These are phyloP conservation scores for Termitomyces sp. DNA, from an alignment of 768 basidiomycete species.

Conservation along the genomic window DNA sequence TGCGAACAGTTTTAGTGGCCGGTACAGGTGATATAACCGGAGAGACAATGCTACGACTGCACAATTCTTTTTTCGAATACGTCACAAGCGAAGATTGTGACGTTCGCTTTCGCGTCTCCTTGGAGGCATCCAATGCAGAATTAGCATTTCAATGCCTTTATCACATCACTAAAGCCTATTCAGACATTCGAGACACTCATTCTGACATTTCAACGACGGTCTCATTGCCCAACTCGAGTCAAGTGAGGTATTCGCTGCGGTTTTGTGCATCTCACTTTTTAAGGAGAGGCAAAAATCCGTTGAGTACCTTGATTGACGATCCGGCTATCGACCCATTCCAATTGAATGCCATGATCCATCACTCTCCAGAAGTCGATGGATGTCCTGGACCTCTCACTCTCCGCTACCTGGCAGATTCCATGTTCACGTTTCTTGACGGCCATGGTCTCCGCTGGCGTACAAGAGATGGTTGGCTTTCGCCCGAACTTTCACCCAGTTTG, in stretches of 20 bases:
- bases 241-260: not conserved
- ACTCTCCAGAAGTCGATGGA: not conserved
- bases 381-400: not conserved
- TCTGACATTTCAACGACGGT: not conserved
- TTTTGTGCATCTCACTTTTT: slow-evolving; percentile 4
- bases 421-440: not conserved
- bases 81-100: not conserved
- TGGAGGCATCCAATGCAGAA: not conserved
- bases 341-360: not conserved
- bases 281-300: not conserved
- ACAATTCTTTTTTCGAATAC: slow-evolving; percentile 7
- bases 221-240: not conserved
- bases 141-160: not conserved
- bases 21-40: not conserved
- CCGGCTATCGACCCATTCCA: not conserved
- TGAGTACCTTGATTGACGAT: not conserved
- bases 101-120: not conserved
- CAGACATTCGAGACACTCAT: not conserved
- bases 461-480: not conserved
- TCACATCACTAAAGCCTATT: not conserved
- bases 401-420: not conserved
- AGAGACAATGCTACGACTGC: not conserved
- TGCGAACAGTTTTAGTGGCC: slow-evolving; percentile 1
- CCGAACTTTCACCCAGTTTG: not conserved
- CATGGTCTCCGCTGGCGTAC: not conserved